Percentiles rank a stretch among this genome's conserved stretches.
These are phyloP conservation scores for Yamadazyma atmosphaerica DNA, from an alignment of 1,139 yeast species.

Conservation along the genomic window DNA sequence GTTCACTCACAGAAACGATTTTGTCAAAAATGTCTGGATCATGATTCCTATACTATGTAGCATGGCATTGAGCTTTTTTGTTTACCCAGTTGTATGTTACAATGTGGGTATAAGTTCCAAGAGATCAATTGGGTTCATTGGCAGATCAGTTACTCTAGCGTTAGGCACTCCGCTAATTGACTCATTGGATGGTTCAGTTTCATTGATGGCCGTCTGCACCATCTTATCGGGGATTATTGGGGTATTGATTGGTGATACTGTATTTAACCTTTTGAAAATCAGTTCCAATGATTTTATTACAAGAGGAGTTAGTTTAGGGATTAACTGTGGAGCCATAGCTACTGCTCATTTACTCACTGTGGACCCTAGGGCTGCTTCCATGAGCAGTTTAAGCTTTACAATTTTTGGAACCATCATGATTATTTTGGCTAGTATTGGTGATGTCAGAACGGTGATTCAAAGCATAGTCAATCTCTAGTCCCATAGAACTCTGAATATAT, in stretches of 20 bases:
- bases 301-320: slow-evolving; percentile 73
- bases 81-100: slow-evolving; percentile 68
- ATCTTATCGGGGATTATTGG: slow-evolving; percentile 78
- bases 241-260: slow-evolving; percentile 61
- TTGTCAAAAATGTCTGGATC: slow-evolving; percentile 57
- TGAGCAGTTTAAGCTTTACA: slow-evolving; percentile 70
- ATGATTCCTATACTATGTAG: slow-evolving; percentile 61
- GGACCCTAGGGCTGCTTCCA: slow-evolving; percentile 81
- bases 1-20: slow-evolving; percentile 71
- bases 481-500: not conserved
- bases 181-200: slow-evolving; percentile 65
- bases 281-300: slow-evolving; percentile 69
- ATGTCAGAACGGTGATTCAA: slow-evolving; percentile 27
- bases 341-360: slow-evolving; percentile 69
- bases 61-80: slow-evolving; percentile 59
- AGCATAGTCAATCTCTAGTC: slow-evolving; percentile 30
- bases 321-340: slow-evolving; percentile 80
- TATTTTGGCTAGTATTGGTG: slow-evolving; percentile 59
- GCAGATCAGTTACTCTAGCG: slow-evolving; percentile 80
- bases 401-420: slow-evolving; percentile 75
- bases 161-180: slow-evolving; percentile 71
- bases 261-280: slow-evolving; percentile 49
- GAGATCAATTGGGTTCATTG: slow-evolving; percentile 72
- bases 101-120: slow-evolving; percentile 61
- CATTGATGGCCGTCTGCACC: slow-evolving; percentile 78